Evolutionary conservation across 1,284 basidiomycete species (phyloP).

Genomic region (Porogramme epimiltina): DNA sequence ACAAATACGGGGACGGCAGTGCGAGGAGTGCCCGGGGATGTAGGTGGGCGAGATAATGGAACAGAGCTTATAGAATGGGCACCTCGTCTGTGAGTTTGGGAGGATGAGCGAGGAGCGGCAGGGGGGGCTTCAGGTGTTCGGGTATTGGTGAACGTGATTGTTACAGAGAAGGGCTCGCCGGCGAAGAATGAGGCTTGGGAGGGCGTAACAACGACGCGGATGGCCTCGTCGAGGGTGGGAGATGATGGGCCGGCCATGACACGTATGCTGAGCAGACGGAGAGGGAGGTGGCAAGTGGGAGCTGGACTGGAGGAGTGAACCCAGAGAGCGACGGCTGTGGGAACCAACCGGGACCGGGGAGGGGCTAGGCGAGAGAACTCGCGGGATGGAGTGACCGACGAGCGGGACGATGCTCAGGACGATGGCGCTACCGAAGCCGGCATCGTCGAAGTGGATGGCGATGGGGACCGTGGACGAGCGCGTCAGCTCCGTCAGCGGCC

Average conservation of each 20-base stretch:
- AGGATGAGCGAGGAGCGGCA: slow-evolving; percentile 26
- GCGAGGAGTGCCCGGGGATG: slow-evolving; percentile 69
- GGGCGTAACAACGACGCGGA: slow-evolving; percentile 73
- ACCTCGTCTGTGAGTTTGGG: slow-evolving; percentile 57
- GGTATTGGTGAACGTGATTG: slow-evolving; percentile 87
- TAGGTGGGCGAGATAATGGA: slow-evolving; percentile 73
- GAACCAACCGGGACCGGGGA: slow-evolving; percentile 2
- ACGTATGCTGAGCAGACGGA: not conserved
- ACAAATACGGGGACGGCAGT: slow-evolving; percentile 35
- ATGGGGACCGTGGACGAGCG: not conserved
- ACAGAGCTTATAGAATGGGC: slow-evolving; percentile 78
- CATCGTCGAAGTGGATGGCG: slow-evolving; percentile 7
- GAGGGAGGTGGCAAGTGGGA: not conserved
- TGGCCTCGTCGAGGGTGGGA: slow-evolving; percentile 32
- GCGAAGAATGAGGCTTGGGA: slow-evolving; percentile 91
- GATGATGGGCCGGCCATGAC: slow-evolving; percentile 17
- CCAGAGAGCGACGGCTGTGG: slow-evolving; percentile 3
- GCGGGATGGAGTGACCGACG: not conserved
- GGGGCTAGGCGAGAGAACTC: not conserved
- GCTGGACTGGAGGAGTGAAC: not conserved
- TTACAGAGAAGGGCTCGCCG: slow-evolving; percentile 84
- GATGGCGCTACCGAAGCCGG: not conserved
- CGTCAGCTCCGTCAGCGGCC: slow-evolving; percentile 1
- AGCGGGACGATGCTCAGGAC: not conserved
- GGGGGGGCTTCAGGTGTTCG: slow-evolving; percentile 40